phyloP scores from a whole-genome alignment of 2,329 filamentous ascomycete genomes.

The Verticillium isaacii region DNA sequence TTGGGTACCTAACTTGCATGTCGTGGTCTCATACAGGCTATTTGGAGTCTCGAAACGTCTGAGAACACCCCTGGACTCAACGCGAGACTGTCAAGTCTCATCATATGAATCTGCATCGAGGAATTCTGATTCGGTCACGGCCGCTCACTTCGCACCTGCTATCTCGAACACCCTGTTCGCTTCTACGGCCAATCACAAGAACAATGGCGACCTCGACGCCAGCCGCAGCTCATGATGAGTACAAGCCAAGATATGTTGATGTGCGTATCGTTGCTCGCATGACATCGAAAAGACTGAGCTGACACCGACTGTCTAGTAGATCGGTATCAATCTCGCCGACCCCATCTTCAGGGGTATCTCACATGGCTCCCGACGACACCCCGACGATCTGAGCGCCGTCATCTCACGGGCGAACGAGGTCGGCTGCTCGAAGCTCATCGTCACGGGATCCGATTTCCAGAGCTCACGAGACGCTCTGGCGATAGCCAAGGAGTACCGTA shows the following conservation, averaged over 20 bases:
- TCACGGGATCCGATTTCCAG: slow-evolving; percentile 83
- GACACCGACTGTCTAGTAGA: slow-evolving; percentile 35
- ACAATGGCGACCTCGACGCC: background rate
- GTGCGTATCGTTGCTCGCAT: slow-evolving; percentile 31
- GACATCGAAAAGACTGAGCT: background rate
- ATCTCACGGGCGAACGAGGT: slow-evolving; percentile 71
- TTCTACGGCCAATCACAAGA: background rate
- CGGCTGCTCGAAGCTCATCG: slow-evolving; percentile 84
- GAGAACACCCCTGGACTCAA: background rate
- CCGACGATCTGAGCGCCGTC: slow-evolving; percentile 70
- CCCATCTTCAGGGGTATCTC: slow-evolving; percentile 83
- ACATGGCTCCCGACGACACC: slow-evolving; percentile 71
- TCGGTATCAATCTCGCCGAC: slow-evolving; percentile 95
- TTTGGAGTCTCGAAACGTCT: background rate
- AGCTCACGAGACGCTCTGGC: slow-evolving; percentile 72
- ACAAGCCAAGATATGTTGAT: slow-evolving; percentile 56
- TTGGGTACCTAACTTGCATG: background rate
- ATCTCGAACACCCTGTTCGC: background rate
- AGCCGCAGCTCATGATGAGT: slow-evolving; percentile 12
- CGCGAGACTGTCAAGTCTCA: background rate
- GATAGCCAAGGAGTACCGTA: slow-evolving; percentile 71
- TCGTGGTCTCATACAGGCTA: background rate
- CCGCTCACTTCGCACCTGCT: background rate
- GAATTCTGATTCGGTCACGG: background rate
- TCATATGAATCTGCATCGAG: background rate